Conservation (phyloP, 1,284 basidiomycete genomes). For the Cryptococcus hybrid region DNA sequence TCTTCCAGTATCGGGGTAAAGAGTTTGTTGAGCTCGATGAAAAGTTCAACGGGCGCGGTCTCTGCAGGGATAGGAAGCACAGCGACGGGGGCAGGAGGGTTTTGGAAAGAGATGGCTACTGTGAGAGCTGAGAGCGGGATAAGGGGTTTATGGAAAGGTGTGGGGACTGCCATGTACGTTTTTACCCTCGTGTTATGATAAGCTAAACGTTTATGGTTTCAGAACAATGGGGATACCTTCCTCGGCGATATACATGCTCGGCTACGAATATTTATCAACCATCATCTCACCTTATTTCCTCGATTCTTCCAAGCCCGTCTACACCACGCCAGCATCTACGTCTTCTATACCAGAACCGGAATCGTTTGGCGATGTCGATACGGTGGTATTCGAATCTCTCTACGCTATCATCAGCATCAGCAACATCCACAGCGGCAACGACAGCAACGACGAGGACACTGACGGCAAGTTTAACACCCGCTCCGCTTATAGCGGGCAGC, state of each 20-base stretch:
- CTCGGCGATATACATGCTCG: slow-evolving; percentile 91
- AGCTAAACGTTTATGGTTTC: neutral
- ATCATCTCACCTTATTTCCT: slow-evolving; percentile 37
- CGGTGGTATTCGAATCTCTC: slow-evolving; percentile 10
- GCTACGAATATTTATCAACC: slow-evolving; percentile 82
- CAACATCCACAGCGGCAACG: slow-evolving; percentile 7
- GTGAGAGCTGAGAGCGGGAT: slow-evolving; percentile 74
- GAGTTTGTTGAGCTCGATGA: too few species aligned
- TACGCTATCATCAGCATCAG: slow-evolving; percentile 16
- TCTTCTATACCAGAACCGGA: neutral
- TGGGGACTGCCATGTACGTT: slow-evolving; percentile 76
- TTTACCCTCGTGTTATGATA: neutral
- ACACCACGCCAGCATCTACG: slow-evolving; percentile 13
- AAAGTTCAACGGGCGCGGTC: too few species aligned
- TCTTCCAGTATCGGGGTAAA: neutral
- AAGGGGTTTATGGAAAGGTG: slow-evolving; percentile 84
- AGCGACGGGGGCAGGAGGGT: slow-evolving; percentile 48
- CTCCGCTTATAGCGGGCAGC: slow-evolving; percentile 80
- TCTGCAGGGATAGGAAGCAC: too few species aligned
- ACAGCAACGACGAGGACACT: neutral
- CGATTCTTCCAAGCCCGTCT: slow-evolving; percentile 20
- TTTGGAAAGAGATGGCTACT: slow-evolving; percentile 73
- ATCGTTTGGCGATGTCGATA: neutral
- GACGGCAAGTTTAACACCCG: slow-evolving; percentile 53
- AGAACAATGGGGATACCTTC: slow-evolving; percentile 91